A percentile compares a stretch with the other conserved stretches of the same genome.
These are phyloP conservation scores for Eucalyptus leucophloia DNA, from an alignment of 345 rosid species.

Conservation along the genomic window DNA sequence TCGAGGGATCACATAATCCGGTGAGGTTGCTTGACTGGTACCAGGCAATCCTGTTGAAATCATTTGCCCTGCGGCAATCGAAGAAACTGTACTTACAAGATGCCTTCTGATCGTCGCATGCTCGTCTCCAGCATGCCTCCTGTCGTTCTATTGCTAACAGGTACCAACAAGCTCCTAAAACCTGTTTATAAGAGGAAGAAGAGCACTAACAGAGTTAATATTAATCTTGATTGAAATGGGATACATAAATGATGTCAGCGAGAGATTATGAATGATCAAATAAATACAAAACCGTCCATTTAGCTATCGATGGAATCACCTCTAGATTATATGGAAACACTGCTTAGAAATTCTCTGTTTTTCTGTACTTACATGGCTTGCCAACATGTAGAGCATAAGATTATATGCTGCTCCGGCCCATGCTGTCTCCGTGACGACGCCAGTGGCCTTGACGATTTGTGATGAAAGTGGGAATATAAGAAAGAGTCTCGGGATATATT, in stretches of 20 bases:
- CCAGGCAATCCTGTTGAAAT: slow-evolving; percentile 38
- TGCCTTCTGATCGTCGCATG: slow-evolving; percentile 33
- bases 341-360: background rate
- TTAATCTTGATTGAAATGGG: background rate
- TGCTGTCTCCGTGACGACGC: slow-evolving; percentile 84
- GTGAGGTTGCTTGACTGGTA: slow-evolving; percentile 56
- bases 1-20: slow-evolving; percentile 29
- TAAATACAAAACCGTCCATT: background rate
- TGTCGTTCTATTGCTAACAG: slow-evolving; percentile 72
- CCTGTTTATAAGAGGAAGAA: slow-evolving; percentile 16
- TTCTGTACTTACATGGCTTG: slow-evolving; percentile 76
- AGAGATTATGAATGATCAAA: background rate
- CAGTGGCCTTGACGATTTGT: slow-evolving; percentile 72
- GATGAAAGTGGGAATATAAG: slow-evolving; percentile 72
- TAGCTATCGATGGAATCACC: background rate
- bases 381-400: slow-evolving; percentile 85
- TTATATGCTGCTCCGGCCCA: slow-evolving; percentile 98
- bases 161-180: slow-evolving; percentile 97
- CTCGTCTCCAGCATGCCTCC: slow-evolving; percentile 81
- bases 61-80: slow-evolving; percentile 37
- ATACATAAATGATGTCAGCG: background rate
- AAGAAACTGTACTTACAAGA: slow-evolving; percentile 46
- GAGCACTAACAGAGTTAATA: background rate
- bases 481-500: slow-evolving; percentile 65
- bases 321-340: background rate